These are phyloP conservation scores for Clavispora fructus DNA, from an alignment of 805 yeast species.

Conservation along the genomic window DNA sequence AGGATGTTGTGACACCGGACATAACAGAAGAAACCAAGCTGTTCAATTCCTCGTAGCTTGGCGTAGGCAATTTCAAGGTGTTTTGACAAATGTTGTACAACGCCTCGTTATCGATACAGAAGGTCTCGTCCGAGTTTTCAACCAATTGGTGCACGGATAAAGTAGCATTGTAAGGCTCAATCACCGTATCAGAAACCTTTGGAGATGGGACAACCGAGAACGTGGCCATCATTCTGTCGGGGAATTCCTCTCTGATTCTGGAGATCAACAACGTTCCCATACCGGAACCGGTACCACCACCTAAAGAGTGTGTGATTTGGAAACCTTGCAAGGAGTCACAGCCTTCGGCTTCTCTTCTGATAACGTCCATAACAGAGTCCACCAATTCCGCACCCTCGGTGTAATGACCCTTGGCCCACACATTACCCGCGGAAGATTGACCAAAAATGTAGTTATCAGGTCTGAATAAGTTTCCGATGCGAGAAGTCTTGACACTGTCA, in stretches of 20 bases:
- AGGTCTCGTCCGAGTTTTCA: conserved; percentile 87
- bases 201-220: conserved; percentile 92
- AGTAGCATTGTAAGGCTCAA: conserved; percentile 92
- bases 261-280: conserved; percentile 87
- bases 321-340: conserved; percentile 93
- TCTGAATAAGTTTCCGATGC: conserved; percentile 81
- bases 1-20: conserved; percentile 93
- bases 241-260: conserved; percentile 85
- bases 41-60: conserved; percentile 75
- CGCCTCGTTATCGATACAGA: conserved; percentile 94
- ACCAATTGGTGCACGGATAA: conserved; percentile 87
- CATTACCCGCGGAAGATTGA: conserved; percentile 90
- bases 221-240: conserved; percentile 95
- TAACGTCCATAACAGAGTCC: conserved; percentile 82
- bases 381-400: conserved; percentile 95
- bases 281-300: conserved; percentile 94
- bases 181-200: conserved; percentile 87
- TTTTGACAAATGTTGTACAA: conserved; percentile 83
- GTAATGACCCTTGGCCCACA: conserved; percentile 96
- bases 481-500: conserved; percentile 74
- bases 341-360: conserved; percentile 90
- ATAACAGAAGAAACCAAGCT: conserved; percentile 81
- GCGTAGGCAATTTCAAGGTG: conserved; percentile 76
- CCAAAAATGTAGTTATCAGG: conserved; percentile 90
- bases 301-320: conserved; percentile 62